Evolutionary conservation across 495 filamentous ascomycete genomes (phyloP).

Genomic region (Penicillium lagena): DNA sequence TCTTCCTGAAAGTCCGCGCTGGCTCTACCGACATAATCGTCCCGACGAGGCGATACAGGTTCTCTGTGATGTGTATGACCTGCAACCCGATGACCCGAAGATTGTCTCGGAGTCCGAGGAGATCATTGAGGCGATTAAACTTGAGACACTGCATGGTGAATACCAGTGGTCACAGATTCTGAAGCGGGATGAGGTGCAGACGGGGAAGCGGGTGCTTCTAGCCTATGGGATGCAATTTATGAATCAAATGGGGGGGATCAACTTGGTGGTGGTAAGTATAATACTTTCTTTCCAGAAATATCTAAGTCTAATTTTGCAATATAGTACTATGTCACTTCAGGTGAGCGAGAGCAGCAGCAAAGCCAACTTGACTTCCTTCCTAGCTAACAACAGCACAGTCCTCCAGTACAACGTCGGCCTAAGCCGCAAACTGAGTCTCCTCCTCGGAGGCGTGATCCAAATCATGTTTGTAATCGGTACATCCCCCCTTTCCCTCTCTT

Average conservation of each 20-base stretch:
- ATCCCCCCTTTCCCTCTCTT: not conserved
- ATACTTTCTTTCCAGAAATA: not conserved
- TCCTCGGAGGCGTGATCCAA: slow-evolving; percentile 42
- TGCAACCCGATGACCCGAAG: slow-evolving; percentile 27
- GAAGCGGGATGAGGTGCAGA: slow-evolving; percentile 44
- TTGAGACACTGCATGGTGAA: slow-evolving; percentile 35
- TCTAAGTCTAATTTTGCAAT: not conserved
- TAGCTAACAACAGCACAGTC: slow-evolving; percentile 17
- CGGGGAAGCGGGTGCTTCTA: slow-evolving; percentile 43
- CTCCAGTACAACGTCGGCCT: slow-evolving; percentile 44
- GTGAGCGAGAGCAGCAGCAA: slow-evolving; percentile 4
- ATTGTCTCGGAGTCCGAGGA: slow-evolving; percentile 37
- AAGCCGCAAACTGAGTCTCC: slow-evolving; percentile 35
- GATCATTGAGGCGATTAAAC: slow-evolving; percentile 38
- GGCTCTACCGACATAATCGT: slow-evolving; percentile 33
- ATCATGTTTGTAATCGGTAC: slow-evolving; percentile 29
- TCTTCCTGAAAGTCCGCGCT: slow-evolving; percentile 40
- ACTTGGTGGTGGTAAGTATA: slow-evolving; percentile 38
- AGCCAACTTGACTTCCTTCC: not conserved
- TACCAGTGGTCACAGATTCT: slow-evolving; percentile 43
- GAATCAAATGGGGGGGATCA: slow-evolving; percentile 38
- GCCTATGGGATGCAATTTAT: slow-evolving; percentile 41
- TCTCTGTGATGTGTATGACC: slow-evolving; percentile 43
- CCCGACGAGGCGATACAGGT: slow-evolving; percentile 41
- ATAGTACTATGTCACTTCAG: slow-evolving; percentile 42